Base-by-base conservation (phyloP, 768 basidiomycete genomes). In the Auriculariales sp. region DNA sequence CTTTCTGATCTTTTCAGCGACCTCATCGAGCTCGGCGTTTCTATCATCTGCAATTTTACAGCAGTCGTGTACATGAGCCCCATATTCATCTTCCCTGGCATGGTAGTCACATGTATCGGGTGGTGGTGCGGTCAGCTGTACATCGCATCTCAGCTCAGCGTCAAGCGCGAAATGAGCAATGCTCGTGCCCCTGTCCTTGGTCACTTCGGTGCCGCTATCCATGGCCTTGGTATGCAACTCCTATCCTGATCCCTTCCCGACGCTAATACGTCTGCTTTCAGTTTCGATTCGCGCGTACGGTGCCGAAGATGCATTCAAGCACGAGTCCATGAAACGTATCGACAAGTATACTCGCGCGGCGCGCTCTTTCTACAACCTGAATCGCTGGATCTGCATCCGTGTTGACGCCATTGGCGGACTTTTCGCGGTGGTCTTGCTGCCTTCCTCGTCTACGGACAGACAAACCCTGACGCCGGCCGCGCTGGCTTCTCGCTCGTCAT, bases 231-330 rank as follows among this genome's bases (percentile, higher is more conserved):
- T 71, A 46, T 48, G 64, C 58, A 19, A n/a, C 29, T 28, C 4
- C 27, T 19, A 4, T 46, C 12, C 6, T 6, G 15, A 2, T 7
- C 19, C 12, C 17, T 15, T 28, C 25, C 14, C 12, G 2, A 2
- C n/a, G 31, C 5, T 52, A 25, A 49, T 51, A 33, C 3, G 7
- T 25, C 33, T 28, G 10, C 42, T 15, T 36, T 36, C 11, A 64
- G 67, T 65, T 2, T 62, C 79, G 6, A 77, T 86, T 50, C 70
- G 81, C 22, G 83, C 83, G 0, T 86, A 79, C 58, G 75, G 75
- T 3, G 77, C 75, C 4, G 70, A 81, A 62, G 60, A 65, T 25
- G 50, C 61, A 2, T 79, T 71, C 64, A 71, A 59, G 53, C 49
- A 52, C 32, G 67, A 74, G 53, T 70, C 73, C 4, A 59, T 73